These are phyloP conservation scores for Hygrophila difformis DNA, from an alignment of 257 asterid species.

Conservation along the genomic window DNA sequence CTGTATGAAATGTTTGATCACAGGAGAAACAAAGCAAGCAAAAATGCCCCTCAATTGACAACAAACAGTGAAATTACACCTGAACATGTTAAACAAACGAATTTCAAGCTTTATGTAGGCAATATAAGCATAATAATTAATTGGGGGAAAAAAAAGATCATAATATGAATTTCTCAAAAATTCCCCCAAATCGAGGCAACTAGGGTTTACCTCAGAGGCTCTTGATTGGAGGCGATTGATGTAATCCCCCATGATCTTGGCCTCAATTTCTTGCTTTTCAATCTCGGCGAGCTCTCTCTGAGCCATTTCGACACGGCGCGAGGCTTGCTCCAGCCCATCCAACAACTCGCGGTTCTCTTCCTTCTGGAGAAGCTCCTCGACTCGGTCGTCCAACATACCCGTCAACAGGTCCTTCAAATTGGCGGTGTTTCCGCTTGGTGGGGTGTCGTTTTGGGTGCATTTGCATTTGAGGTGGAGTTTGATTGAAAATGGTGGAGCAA, in stretches of 20 bases:
- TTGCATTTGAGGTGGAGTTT: too few species aligned
- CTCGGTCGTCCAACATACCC: conserved; percentile 67
- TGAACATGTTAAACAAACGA: not conserved
- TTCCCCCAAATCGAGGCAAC: too few species aligned
- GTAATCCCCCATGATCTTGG: conserved; percentile 45
- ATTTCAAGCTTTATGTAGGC: too few species aligned
- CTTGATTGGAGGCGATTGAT: conserved; percentile 59
- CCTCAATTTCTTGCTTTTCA: conserved; percentile 74
- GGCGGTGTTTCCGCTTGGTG: conserved; percentile 18
- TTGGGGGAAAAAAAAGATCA: too few species aligned
- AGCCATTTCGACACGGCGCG: conserved; percentile 68
- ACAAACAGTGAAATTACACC: not conserved
- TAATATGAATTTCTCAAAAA: not conserved
- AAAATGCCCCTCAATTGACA: too few species aligned
- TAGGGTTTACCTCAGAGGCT: conserved; percentile 55
- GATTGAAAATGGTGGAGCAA: too few species aligned
- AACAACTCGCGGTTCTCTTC: conserved; percentile 77
- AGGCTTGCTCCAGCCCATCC: conserved; percentile 72
- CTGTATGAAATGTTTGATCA: not conserved
- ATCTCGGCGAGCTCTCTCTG: conserved; percentile 69
- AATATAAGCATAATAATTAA: too few species aligned
- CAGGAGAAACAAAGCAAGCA: not conserved
- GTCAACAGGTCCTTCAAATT: conserved; percentile 48
- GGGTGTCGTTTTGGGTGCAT: conserved; percentile 35
- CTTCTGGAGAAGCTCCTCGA: conserved; percentile 52